Conservation (phyloP, 352 stramenopile species). For the Plasmopara halstedii region DNA sequence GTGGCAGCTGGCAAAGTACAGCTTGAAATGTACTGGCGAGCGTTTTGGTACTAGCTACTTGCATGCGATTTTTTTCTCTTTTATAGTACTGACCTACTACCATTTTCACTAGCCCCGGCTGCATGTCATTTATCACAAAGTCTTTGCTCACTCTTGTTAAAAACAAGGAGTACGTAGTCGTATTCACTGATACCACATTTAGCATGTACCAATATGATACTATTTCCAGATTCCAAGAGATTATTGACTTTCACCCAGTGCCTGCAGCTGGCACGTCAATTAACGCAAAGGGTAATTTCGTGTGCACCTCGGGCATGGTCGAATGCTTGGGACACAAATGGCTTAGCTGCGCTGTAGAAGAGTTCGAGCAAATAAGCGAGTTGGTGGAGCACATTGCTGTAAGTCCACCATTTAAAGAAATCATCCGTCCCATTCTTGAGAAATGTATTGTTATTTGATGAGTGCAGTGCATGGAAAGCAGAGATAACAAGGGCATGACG, state of each 20-base stretch:
- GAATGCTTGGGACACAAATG: slow-evolving; percentile 76
- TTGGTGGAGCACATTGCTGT: slow-evolving; percentile 58
- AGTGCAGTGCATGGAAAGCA: slow-evolving; percentile 61
- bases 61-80: neutral
- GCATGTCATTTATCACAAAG: slow-evolving; percentile 63
- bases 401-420: slow-evolving; percentile 4
- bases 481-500: slow-evolving; percentile 63
- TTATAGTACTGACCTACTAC: neutral
- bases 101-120: slow-evolving; percentile 39
- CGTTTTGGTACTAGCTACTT: slow-evolving; percentile 51
- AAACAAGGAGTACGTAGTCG: slow-evolving; percentile 41
- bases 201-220: neutral
- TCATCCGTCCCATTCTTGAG: slow-evolving; percentile 1
- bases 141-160: slow-evolving; percentile 53
- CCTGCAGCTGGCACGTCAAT: slow-evolving; percentile 59
- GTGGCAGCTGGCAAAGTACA: slow-evolving; percentile 36
- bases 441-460: slow-evolving; percentile 1
- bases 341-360: slow-evolving; percentile 65
- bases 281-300: slow-evolving; percentile 51
- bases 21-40: slow-evolving; percentile 73
- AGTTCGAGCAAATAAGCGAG: slow-evolving; percentile 55
- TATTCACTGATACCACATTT: neutral
- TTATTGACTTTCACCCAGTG: slow-evolving; percentile 61
- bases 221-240: slow-evolving; percentile 50
- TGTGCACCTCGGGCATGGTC: slow-evolving; percentile 55